These are phyloP conservation scores for Russula vinacea DNA, from an alignment of 768 basidiomycete genomes.

Conservation along the genomic window DNA sequence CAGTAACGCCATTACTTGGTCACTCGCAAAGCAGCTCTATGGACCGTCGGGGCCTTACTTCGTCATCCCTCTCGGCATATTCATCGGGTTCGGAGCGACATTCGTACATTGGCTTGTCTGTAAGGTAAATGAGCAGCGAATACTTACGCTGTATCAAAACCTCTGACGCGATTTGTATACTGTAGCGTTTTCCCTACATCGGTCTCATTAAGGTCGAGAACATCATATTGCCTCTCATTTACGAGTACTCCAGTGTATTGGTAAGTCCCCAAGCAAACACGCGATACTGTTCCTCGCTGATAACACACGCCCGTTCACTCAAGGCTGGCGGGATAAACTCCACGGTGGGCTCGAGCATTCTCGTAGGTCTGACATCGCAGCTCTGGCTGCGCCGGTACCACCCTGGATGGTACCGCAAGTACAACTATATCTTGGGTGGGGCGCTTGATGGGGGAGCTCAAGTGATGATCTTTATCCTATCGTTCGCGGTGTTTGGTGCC, in stretches of 20 bases:
- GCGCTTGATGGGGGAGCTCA: constrained; percentile 65
- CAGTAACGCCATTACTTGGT: constrained; percentile 62
- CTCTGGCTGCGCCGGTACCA: constrained; percentile 32
- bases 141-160: background rate
- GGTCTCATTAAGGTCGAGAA: constrained; percentile 49
- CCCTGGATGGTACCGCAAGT: constrained; percentile 57
- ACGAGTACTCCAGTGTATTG: constrained; percentile 45
- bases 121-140: constrained; percentile 39
- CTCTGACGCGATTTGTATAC: constrained; percentile 13
- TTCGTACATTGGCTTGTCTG: constrained; percentile 52
- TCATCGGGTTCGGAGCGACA: constrained; percentile 54
- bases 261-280: background rate
- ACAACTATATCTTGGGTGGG: constrained; percentile 66
- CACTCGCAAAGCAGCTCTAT: constrained; percentile 57
- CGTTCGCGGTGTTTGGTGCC: constrained; percentile 64
- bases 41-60: constrained; percentile 53
- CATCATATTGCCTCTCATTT: constrained; percentile 56
- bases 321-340: constrained; percentile 55
- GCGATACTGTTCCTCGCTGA: background rate
- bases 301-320: background rate
- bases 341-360: constrained; percentile 45
- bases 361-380: constrained; percentile 55
- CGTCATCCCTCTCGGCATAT: constrained; percentile 50
- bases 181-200: constrained; percentile 53
- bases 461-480: constrained; percentile 60